phyloP scores from a whole-genome alignment of 1,284 basidiomycete genomes.

The Amylostereum areolatum region DNA sequence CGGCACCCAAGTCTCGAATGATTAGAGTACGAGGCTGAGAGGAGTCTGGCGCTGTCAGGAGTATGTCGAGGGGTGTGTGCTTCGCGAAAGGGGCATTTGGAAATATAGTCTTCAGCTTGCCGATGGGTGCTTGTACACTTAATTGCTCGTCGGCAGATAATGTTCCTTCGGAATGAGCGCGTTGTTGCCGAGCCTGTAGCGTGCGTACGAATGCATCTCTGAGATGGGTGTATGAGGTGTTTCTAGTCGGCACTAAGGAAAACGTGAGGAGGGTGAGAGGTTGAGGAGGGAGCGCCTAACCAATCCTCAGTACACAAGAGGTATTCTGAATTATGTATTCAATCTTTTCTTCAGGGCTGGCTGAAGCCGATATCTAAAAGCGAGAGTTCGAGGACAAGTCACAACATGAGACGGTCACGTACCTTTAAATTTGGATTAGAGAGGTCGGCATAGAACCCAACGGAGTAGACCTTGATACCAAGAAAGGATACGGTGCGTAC shows the following conservation, averaged over 20 bases:
- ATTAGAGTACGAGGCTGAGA: conserved; percentile 48
- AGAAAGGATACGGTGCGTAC: conserved; percentile 84
- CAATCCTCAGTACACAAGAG: conserved; percentile 71
- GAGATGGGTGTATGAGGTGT: conserved; percentile 77
- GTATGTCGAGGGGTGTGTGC: conserved; percentile 61
- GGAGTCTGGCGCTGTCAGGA: conserved; percentile 51
- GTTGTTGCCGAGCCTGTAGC: conserved; percentile 58
- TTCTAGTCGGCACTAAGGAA: conserved; percentile 68
- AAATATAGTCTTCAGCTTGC: conserved; percentile 71
- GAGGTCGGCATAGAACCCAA: conserved; percentile 82
- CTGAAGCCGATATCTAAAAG: conserved; percentile 33
- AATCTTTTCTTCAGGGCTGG: conserved; percentile 65
- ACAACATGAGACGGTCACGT: conserved; percentile 14
- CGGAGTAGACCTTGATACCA: conserved; percentile 77
- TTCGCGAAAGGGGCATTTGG: conserved; percentile 64
- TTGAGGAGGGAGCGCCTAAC: conserved; percentile 28
- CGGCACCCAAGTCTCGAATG: conserved; percentile 65
- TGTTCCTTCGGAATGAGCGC: conserved; percentile 43
- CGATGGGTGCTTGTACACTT: conserved; percentile 54
- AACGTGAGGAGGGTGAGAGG: not conserved
- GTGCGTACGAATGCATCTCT: conserved; percentile 84
- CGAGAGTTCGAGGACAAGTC: conserved; percentile 19
- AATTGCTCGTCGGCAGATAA: conserved; percentile 54
- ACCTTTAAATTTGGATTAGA: conserved; percentile 55
- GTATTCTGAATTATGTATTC: conserved; percentile 60